Evolutionary conservation across 2,329 filamentous ascomycete genomes (phyloP), one percentile per base, ranked within the genome.

Genomic region (Aspergillus latus): DNA sequence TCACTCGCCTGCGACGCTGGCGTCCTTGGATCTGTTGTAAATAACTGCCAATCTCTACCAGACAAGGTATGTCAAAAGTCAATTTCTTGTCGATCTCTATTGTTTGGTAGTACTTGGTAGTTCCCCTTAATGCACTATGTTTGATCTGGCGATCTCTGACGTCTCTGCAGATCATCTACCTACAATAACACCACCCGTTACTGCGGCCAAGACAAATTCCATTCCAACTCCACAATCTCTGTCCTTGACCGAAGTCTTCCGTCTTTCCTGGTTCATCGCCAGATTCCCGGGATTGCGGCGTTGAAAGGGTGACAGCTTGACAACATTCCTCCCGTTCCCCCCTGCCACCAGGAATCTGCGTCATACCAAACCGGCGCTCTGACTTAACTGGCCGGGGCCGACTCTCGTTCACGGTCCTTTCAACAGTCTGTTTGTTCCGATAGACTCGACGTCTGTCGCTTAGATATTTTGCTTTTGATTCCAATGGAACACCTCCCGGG

Each of bases 401-500:
- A 29, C 50, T 45, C 37, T 47, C 42, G 44, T 43, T 39, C 40
- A 44, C 53, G 26, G 46, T 51, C 48, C 15, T 52, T 37, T 45
- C 52, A n/a, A 40, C 29, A 39, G 49, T 15, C 15, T 42, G n/a
- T 44, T 53, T 40, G 32, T 11, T 21, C 36, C 21, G 21, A 46
- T 15, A 56, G 49, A 45, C 49, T 40, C 34, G 49, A 58, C 44
- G 30, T 45, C 42, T 45, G 50, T 54, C 34, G 34, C 34, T 36
- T 49, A 44, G 21, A 39, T 42, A 51, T 43, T 32, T 37, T 42
- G 6, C 6, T 21, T 40, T 52, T 45, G n/a, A 58, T 36, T 62
- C 64, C 61, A 64, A 72, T 72, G 70, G 69, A 68, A 56, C 60
- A 59, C 45, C 53, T 61, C 50, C 50, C 46, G 45, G 59, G 60